Base-by-base conservation (phyloP, 208 protist species). In the Acanthamoeba royreba region DNA sequence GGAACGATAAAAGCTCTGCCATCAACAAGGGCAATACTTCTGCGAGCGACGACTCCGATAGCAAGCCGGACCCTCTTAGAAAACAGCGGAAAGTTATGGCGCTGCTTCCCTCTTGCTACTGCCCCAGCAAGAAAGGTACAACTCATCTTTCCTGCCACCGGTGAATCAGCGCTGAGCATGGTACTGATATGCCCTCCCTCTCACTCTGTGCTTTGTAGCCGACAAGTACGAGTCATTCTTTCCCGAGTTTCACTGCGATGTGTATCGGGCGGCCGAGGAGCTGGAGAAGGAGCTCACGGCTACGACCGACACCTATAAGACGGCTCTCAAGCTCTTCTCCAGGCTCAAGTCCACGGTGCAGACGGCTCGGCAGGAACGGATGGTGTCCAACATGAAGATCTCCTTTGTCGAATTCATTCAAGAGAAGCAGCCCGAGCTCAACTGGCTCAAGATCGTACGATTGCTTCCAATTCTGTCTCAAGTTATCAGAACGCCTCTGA, bases 401-500 rank as follows among this genome's bases (percentile, higher is more conserved):
- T 11, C 72, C 35, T 83, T 83, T n/a, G 40, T 83, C 43, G 72
- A 83, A 25, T 83, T 83, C 72, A 83, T 83, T 22, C 72, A 83
- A 38, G 72, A 83, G 13, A 43, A 40, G 9, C 35, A 43, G 43
- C 72, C 72, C 43, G 40, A 83, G 13, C 25, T 83, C 35, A 83
- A 83, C 43, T 83, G 72, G 72, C 43, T 83, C 4, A 7, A 40
- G 45, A 17, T 83, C 43, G 72, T 83, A 42, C 72, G 72, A 28
- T 52, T 40, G 43, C 31, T 17, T 40, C 4, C 13, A 5, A 5
- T 5, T 28, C 25, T n/a, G 55, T 66, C 25, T 66, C 5, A 17
- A 5, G 55, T 66, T 17, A 8, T 8, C 22, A 9, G 49, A 9
- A 55, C 49, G 19, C 49, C 13, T 19, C 13, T 19, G 49, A 25